Evolutionary conservation across 495 filamentous ascomycete genomes (phyloP).

Genomic region (Acidomyces sp.): DNA sequence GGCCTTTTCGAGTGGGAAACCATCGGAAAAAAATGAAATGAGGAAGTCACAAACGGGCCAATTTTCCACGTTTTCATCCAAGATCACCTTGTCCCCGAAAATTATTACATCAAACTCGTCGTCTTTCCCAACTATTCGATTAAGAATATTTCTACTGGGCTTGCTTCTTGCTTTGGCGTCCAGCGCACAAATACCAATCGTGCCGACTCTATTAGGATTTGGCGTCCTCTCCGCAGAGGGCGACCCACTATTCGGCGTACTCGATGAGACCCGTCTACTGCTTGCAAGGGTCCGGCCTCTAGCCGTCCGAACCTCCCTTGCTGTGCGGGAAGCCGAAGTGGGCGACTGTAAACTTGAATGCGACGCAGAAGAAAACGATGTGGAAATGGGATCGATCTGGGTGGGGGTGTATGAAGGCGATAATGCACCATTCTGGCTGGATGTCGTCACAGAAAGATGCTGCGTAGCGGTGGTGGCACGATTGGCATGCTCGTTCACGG

Average conservation of each 20-base stretch:
- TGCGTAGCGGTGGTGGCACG: conserved; percentile 37
- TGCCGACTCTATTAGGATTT: conserved; percentile 32
- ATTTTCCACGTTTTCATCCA: conserved; percentile 70
- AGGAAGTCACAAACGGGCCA: conserved; percentile 71
- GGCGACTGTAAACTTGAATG: background rate
- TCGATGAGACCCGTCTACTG: conserved; percentile 12
- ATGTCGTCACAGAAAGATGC: conserved; percentile 43
- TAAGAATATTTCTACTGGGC: conserved; percentile 88
- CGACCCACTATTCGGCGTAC: conserved; percentile 23
- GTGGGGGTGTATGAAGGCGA: conserved; percentile 23
- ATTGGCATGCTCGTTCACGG: conserved; percentile 1
- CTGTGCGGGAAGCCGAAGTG: background rate
- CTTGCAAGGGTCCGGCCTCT: conserved; percentile 9
- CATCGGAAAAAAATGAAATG: conserved; percentile 95
- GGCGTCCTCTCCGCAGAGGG: conserved; percentile 5
- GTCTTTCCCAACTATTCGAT: conserved; percentile 65
- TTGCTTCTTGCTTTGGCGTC: conserved; percentile 95
- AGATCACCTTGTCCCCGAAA: conserved; percentile 95
- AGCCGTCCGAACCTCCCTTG: conserved; percentile 5
- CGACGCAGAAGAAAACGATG: background rate
- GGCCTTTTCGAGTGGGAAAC: conserved; percentile 92
- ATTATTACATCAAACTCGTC: conserved; percentile 92
- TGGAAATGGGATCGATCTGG: background rate
- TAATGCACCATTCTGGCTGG: conserved; percentile 25
- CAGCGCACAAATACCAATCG: conserved; percentile 86